Evolutionary conservation across 768 basidiomycete species (phyloP).

Genomic region (Suillus plorans): DNA sequence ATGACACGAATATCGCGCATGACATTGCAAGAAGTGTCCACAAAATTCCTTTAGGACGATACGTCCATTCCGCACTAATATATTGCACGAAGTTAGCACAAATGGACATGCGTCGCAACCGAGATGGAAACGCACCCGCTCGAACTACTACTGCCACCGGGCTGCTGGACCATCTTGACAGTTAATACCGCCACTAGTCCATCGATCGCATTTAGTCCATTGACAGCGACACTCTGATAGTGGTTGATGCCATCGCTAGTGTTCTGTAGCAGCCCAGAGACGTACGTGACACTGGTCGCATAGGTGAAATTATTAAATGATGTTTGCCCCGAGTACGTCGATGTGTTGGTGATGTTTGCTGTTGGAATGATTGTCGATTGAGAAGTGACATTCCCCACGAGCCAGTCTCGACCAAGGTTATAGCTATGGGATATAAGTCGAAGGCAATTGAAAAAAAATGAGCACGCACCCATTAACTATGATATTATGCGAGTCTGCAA

Average conservation of each 20-base stretch:
- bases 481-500: conserved; percentile 65
- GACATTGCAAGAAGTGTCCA: conserved; percentile 18
- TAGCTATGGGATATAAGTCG: conserved; percentile 41
- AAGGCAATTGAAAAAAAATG: not conserved
- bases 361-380: conserved; percentile 31
- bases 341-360: conserved; percentile 38
- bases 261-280: conserved; percentile 69
- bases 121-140: conserved; percentile 21
- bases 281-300: conserved; percentile 63
- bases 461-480: conserved; percentile 59
- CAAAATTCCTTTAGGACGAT: conserved; percentile 6
- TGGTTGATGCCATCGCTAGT: conserved; percentile 73
- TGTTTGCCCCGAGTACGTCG: conserved; percentile 63
- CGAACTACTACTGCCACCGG: conserved; percentile 17
- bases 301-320: conserved; percentile 71
- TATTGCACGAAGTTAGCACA: not conserved
- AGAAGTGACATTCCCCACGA: conserved; percentile 81
- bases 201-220: conserved; percentile 66
- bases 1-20: conserved; percentile 13
- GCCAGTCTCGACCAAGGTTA: conserved; percentile 80
- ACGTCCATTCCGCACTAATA: conserved; percentile 17
- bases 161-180: conserved; percentile 56
- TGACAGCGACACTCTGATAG: conserved; percentile 47
- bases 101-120: conserved; percentile 1
- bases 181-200: conserved; percentile 81